Evolutionary conservation across 371 early-diverging fungal genomes (phyloP).

Genomic region (Cladochytrium tenue): DNA sequence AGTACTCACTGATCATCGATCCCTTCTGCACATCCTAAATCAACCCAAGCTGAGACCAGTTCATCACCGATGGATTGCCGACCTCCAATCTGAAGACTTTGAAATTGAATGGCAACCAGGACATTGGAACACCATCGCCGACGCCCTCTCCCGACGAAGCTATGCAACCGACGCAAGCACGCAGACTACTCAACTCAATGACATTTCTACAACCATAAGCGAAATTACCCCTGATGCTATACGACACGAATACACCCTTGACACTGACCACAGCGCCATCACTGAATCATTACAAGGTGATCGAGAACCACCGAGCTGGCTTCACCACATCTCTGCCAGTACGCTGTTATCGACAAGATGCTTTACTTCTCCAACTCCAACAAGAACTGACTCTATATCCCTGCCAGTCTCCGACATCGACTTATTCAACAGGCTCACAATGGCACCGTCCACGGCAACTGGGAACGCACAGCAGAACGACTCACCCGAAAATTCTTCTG

Average conservation of each 20-base stretch:
- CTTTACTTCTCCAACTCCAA: constrained; percentile 9
- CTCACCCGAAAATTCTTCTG: constrained; percentile 17
- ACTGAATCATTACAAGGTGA: not conserved
- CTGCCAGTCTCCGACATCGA: not conserved
- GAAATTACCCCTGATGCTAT: not conserved
- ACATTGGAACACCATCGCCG: constrained; percentile 1
- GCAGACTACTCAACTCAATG: too few species aligned
- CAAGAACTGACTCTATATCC: constrained; percentile 10
- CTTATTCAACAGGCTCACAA: constrained; percentile 15
- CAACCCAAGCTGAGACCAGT: constrained; percentile 10
- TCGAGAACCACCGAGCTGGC: not conserved
- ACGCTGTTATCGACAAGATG: constrained; percentile 3
- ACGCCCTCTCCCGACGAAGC: not conserved
- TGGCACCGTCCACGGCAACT: constrained; percentile 13
- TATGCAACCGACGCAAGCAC: not conserved
- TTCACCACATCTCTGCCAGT: constrained; percentile 4
- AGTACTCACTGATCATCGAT: constrained; percentile 10
- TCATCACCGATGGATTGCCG: constrained; percentile 10
- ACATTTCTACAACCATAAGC: not conserved
- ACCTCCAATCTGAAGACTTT: constrained; percentile 4
- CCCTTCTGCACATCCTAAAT: not conserved
- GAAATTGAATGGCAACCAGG: constrained; percentile 2
- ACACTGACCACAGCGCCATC: not conserved
- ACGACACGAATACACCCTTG: too few species aligned
- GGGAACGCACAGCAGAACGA: constrained; percentile 14